Conservation (phyloP, 169 alveolate genomes). For the Cytauxzoon felis region DNA sequence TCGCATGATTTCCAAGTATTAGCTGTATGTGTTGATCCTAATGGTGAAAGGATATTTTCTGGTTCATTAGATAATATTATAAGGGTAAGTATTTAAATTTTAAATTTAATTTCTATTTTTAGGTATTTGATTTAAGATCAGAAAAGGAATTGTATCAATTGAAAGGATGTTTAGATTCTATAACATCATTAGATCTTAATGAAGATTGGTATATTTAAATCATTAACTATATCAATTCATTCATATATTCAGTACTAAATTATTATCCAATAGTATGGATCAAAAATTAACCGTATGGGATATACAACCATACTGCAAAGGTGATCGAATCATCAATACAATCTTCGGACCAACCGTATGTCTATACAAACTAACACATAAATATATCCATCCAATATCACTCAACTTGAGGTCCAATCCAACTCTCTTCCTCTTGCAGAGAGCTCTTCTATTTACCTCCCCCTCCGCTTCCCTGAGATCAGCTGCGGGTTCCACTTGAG, state of each 20-base stretch:
- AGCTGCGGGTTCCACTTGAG: too few species aligned
- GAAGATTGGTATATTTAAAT: conserved; percentile 59
- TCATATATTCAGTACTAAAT: conserved; percentile 22
- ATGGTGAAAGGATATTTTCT: conserved; percentile 66
- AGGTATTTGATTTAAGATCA: conserved; percentile 66
- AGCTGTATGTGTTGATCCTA: conserved; percentile 72
- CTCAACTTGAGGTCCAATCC: too few species aligned
- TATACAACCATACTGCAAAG: conserved; percentile 70
- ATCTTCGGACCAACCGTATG: conserved; percentile 68
- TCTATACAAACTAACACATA: neutral
- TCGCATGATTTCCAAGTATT: conserved; percentile 74
- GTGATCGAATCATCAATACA: conserved; percentile 26
- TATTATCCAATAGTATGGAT: conserved; percentile 76
- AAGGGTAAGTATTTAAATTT: conserved; percentile 44
- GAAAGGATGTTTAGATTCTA: conserved; percentile 74
- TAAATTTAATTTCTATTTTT: neutral
- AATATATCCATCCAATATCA: neutral
- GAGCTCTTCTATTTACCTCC: too few species aligned
- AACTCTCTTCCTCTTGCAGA: too few species aligned
- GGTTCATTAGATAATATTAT: conserved; percentile 78
- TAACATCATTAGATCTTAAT: conserved; percentile 73
- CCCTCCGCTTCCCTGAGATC: too few species aligned
- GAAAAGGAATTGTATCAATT: conserved; percentile 51
- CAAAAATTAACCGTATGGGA: conserved; percentile 77
- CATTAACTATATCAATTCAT: too few species aligned